A percentile compares a stretch with the other conserved stretches of the same genome.
phyloP scores from a whole-genome alignment of 805 yeast species.

The Yamadazyma phyllophila region DNA sequence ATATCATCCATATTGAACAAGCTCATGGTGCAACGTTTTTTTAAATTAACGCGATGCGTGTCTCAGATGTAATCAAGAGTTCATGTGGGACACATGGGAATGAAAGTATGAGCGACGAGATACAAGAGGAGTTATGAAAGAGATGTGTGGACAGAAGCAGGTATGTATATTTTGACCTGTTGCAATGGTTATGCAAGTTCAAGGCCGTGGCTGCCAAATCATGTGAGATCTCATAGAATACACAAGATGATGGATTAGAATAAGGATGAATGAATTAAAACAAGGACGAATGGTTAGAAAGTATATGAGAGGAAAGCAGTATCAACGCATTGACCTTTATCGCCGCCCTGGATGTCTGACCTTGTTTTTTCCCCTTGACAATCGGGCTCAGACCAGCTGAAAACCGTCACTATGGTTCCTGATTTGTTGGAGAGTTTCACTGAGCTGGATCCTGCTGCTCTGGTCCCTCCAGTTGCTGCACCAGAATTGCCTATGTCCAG shows the following conservation, averaged over 20 bases:
- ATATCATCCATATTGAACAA: constrained; percentile 17
- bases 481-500: not conserved
- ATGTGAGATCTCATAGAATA: too few species aligned
- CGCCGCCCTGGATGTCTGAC: constrained; percentile 1
- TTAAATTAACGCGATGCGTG: not conserved
- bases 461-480: too few species aligned
- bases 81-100: not conserved
- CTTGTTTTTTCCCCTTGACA: constrained; percentile 1
- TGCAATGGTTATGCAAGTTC: too few species aligned
- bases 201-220: too few species aligned
- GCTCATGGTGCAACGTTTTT: constrained; percentile 7
- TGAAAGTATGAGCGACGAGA: not conserved
- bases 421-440: constrained; percentile 1
- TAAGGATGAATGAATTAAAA: too few species aligned
- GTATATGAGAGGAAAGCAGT: not conserved
- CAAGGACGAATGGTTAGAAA: not conserved
- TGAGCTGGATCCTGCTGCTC: not conserved
- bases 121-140: too few species aligned
- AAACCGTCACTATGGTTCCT: constrained; percentile 1
- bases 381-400: constrained; percentile 1
- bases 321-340: not conserved
- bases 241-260: too few species aligned
- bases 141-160: too few species aligned
- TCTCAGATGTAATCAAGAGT: not conserved
- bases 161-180: too few species aligned